These are phyloP conservation scores for Fusarium decemcellulare DNA, from an alignment of 2,329 filamentous ascomycete genomes.

Conservation along the genomic window DNA sequence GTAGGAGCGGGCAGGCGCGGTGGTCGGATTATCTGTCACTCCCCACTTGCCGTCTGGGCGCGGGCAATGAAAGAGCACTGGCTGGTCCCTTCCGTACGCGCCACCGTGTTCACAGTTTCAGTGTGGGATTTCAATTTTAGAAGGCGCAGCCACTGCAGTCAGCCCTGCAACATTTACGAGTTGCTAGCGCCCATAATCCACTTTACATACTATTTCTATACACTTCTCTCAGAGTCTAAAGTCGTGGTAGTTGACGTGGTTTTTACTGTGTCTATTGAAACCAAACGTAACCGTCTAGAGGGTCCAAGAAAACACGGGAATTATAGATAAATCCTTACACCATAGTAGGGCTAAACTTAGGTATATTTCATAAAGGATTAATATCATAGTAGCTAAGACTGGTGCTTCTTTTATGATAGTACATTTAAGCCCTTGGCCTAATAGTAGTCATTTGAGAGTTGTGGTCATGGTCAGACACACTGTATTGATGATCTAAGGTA, in stretches of 20 bases:
- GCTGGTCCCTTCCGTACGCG: conserved; percentile 44
- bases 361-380: no score
- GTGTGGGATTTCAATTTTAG: conserved; percentile 29
- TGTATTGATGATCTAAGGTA: neutral
- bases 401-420: no score
- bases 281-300: no score
- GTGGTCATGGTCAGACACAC: no score
- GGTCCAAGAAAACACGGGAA: no score
- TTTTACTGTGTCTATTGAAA: no score
- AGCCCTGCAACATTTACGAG: conserved; percentile 33
- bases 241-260: no score
- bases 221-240: neutral
- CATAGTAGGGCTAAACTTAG: no score
- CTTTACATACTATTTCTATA: conserved; percentile 15
- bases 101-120: conserved; percentile 53
- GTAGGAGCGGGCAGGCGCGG: conserved; percentile 39
- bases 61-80: conserved; percentile 7
- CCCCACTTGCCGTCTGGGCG: conserved; percentile 41
- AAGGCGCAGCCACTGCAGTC: conserved; percentile 31
- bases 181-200: conserved; percentile 25
- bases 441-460: no score
- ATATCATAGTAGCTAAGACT: no score
- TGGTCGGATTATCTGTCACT: conserved; percentile 53
- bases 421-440: no score
- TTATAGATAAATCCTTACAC: no score